phyloP scores from a whole-genome alignment of 805 yeast genomes.

The Saccharomyces paradoxus region DNA sequence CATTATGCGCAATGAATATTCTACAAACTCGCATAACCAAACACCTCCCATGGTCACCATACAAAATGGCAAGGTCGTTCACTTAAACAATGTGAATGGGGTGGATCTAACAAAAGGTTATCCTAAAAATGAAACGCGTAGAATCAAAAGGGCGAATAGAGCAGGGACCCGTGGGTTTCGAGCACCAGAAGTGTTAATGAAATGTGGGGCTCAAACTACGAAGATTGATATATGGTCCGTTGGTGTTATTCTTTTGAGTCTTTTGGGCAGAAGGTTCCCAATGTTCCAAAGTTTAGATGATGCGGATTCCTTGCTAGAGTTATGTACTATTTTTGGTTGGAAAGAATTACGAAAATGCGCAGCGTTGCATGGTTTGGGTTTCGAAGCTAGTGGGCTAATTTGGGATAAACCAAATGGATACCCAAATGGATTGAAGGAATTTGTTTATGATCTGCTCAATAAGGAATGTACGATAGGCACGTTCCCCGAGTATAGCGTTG shows the following conservation, averaged over 20 bases:
- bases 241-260: conserved; percentile 76
- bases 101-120: conserved; percentile 52
- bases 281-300: conserved; percentile 92
- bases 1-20: conserved; percentile 29
- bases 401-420: conserved; percentile 34
- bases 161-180: conserved; percentile 95
- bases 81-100: conserved; percentile 28
- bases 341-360: conserved; percentile 69
- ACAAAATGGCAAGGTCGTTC: conserved; percentile 27
- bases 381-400: conserved; percentile 56
- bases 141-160: conserved; percentile 87
- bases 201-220: conserved; percentile 74
- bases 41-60: conserved; percentile 22
- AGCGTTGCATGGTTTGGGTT: conserved; percentile 76
- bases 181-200: conserved; percentile 86
- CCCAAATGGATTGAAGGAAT: conserved; percentile 28
- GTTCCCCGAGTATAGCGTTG: conserved; percentile 64
- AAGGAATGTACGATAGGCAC: conserved; percentile 43
- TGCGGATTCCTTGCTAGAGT: conserved; percentile 80
- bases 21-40: conserved; percentile 2
- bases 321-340: conserved; percentile 72
- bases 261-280: conserved; percentile 76
- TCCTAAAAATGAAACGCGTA: conserved; percentile 78
- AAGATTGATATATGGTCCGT: conserved; percentile 90
- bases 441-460: conserved; percentile 22